A percentile compares a stretch with the other conserved stretches of the same genome.
phyloP scores from a whole-genome alignment of 202 grass and related monocot genomes.

The Eragrostis tef region DNA sequence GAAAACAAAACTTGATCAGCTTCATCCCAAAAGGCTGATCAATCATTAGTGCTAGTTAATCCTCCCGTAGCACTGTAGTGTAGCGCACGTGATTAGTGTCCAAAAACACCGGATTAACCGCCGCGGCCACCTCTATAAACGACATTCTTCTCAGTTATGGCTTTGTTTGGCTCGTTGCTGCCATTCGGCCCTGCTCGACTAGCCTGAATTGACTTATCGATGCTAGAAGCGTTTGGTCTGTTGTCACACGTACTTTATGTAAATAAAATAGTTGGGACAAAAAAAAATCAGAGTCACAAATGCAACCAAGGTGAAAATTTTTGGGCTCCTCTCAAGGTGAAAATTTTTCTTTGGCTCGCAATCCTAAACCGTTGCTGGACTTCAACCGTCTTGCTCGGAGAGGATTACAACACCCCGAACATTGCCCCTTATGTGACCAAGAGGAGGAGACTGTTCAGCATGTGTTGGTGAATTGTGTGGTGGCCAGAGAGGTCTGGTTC shows the following conservation, averaged over 20 bases:
- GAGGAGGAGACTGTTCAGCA: too few relatives aligned
- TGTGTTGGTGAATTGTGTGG: too few relatives aligned
- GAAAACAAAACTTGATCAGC: slow-evolving; percentile 15
- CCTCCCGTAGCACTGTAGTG: background rate
- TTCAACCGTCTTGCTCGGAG: too few relatives aligned
- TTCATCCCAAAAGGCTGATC: background rate
- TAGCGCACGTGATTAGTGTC: slow-evolving; percentile 24
- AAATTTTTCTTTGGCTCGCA: too few relatives aligned
- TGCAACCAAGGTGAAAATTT: too few relatives aligned
- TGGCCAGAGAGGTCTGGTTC: too few relatives aligned
- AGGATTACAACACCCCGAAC: too few relatives aligned
- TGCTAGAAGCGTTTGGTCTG: background rate
- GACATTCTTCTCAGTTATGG: slow-evolving; percentile 2
- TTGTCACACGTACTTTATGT: background rate
- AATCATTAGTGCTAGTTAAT: background rate
- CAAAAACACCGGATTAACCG: slow-evolving; percentile 23
- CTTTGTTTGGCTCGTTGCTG: background rate
- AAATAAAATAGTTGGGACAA: background rate
- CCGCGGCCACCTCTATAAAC: background rate
- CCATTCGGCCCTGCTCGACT: background rate
- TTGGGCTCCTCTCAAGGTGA: too few relatives aligned
- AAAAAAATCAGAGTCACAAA: background rate
- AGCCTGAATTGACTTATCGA: background rate
- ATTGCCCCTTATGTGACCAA: too few relatives aligned
- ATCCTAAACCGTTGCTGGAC: too few relatives aligned